Evolutionary conservation across 2,329 filamentous ascomycete genomes (phyloP).

Genomic region (Colletotrichum sp.): DNA sequence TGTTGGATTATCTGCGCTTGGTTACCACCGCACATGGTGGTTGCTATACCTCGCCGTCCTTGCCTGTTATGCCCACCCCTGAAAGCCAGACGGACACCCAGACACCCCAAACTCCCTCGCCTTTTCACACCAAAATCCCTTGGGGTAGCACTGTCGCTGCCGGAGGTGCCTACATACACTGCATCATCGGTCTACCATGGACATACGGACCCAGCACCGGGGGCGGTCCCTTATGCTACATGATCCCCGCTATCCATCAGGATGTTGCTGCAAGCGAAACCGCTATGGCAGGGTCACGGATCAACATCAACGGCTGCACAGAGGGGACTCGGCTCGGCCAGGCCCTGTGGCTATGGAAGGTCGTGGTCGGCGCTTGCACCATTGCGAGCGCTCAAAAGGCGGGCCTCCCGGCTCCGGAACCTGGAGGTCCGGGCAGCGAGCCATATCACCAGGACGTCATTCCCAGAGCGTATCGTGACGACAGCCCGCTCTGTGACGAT

Average conservation of each 20-base stretch:
- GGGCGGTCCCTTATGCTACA: not conserved
- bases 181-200: not conserved
- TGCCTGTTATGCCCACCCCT: not conserved
- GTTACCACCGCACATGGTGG: not conserved
- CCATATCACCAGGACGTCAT: not conserved
- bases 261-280: not conserved
- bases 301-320: not conserved
- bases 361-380: not conserved
- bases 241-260: not conserved
- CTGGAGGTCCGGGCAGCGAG: not conserved
- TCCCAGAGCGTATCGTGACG: not conserved
- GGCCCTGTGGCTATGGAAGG: not conserved
- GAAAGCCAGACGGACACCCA: not conserved
- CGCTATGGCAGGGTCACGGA: not conserved
- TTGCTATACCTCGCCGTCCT: not conserved
- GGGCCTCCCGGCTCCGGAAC: not conserved
- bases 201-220: not conserved
- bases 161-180: not conserved
- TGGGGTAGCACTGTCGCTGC: not conserved
- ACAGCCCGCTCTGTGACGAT: not conserved
- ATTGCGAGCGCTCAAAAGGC: not conserved
- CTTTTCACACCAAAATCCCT: not conserved
- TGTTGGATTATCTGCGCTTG: not conserved
- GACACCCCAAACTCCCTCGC: not conserved
- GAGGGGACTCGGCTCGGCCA: not conserved